A percentile compares a stretch with the other conserved stretches of the same genome.
Evolutionary conservation across 441 rosid species (phyloP).

Genomic region (Adansonia grandidieri): DNA sequence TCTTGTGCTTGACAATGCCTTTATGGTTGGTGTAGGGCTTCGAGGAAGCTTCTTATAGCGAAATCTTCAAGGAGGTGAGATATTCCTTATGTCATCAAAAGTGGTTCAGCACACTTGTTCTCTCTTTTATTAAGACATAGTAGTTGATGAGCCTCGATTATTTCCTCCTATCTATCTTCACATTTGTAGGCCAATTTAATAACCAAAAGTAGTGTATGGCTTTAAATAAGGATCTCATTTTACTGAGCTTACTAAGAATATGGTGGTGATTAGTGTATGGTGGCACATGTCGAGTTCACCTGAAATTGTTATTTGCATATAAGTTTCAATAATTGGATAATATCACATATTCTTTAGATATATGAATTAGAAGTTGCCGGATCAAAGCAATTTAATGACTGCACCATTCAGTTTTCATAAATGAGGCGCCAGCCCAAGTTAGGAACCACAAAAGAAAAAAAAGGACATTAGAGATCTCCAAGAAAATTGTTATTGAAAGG

Average conservation of each 20-base stretch:
- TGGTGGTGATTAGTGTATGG: background rate
- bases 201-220: background rate
- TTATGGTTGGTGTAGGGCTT: conserved; percentile 59
- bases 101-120: background rate
- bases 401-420: background rate
- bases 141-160: background rate
- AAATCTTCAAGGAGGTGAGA: conserved; percentile 81
- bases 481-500: background rate
- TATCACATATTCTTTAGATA: background rate
- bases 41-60: conserved; percentile 62
- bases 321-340: background rate
- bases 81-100: background rate
- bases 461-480: background rate
- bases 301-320: background rate
- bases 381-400: background rate
- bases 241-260: background rate
- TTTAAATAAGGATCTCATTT: background rate
- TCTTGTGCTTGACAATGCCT: conserved; percentile 22
- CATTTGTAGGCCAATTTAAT: background rate
- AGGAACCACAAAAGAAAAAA: background rate
- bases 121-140: background rate
- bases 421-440: background rate
- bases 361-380: conserved; percentile 4
- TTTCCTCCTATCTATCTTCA: background rate
- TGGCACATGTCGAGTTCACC: background rate